Base-by-base conservation (phyloP, 495 filamentous ascomycete genomes). In the Talaromyces liani region DNA sequence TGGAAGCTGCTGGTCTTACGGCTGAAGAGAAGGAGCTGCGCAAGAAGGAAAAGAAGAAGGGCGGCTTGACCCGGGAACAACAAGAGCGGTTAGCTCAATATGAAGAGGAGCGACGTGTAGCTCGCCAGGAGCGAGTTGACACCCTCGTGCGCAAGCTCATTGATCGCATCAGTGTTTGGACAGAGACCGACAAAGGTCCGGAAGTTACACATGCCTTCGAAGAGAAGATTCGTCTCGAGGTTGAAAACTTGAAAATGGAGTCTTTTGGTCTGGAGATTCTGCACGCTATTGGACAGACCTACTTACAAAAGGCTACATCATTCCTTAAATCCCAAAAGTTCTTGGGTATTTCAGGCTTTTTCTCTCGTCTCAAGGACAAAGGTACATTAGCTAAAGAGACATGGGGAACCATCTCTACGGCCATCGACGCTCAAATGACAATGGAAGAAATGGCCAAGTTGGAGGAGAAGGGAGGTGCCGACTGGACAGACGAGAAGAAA, bases 241-340 rank as follows among this genome's bases (percentile, higher is more conserved):
- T 97, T 14, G 94, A 99, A 80, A 95, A 97, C 67, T 76, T 98
- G 67, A 99, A 98, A 80, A 98, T 99, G 91, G 94, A 99, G 77
- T 93, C 89, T 12, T 99, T 99, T 71, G 94, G 94, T 41, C 77
- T 99, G 39, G 94, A 99, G 69, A 99, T 99, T 67, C 80, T 99
- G 24, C 94, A 99, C 73, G 92, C 94, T 22, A 92, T 99, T 67
- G 93, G 95, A 25, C 79, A 85, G 22, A 94, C 91, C 6, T 99
- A 99, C 73, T 72, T 93, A 20, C 85, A 87, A 65, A 98, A 97
- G 76, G 90, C 88, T 10, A 89, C 89, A 25, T 87, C 89, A 0
- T 88, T 97, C 70, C 79, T 99, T 60, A 96, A 96, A 75, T 91
- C 88, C 6, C 94, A 98, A 72, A 97, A 97, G 74, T 96, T 96